Conservation (phyloP, 805 yeast species). For the Ogataea minuta region DNA sequence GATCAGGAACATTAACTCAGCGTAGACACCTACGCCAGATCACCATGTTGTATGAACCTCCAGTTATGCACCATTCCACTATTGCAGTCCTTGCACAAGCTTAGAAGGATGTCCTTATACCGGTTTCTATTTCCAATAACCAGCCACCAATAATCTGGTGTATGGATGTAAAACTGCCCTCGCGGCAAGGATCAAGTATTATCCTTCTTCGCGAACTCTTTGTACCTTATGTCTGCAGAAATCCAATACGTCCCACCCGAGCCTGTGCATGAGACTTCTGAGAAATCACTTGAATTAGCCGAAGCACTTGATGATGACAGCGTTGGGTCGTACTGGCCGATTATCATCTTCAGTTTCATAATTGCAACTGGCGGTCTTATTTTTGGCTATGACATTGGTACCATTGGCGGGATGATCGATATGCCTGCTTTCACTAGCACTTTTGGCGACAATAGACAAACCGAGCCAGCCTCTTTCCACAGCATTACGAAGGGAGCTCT, state of each 20-base stretch:
- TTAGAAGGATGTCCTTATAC: background rate
- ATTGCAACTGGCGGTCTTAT: slow-evolving; percentile 35
- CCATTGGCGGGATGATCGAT: slow-evolving; percentile 35
- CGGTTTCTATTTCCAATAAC: background rate
- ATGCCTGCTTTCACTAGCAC: slow-evolving; percentile 26
- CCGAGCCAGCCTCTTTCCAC: slow-evolving; percentile 11
- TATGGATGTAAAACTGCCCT: slow-evolving; percentile 3
- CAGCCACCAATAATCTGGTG: slow-evolving; percentile 6
- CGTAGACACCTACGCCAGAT: background rate
- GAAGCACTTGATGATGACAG: slow-evolving; percentile 7
- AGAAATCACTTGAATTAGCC: background rate
- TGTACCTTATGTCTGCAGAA: slow-evolving; percentile 1
- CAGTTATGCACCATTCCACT: no score
- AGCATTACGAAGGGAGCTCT: slow-evolving; percentile 31
- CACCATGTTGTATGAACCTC: background rate
- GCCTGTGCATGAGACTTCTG: slow-evolving; percentile 1
- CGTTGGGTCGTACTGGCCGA: slow-evolving; percentile 22
- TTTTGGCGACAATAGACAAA: slow-evolving; percentile 25
- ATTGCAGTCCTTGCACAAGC: no score
- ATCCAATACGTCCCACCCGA: slow-evolving; percentile 4
- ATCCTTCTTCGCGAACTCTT: slow-evolving; percentile 1
- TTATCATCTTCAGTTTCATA: slow-evolving; percentile 24
- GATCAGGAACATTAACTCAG: no score
- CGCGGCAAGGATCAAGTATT: slow-evolving; percentile 8
- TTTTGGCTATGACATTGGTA: slow-evolving; percentile 39